Conservation (phyloP, 768 basidiomycete species). For the Lentinus tigrinus region DNA sequence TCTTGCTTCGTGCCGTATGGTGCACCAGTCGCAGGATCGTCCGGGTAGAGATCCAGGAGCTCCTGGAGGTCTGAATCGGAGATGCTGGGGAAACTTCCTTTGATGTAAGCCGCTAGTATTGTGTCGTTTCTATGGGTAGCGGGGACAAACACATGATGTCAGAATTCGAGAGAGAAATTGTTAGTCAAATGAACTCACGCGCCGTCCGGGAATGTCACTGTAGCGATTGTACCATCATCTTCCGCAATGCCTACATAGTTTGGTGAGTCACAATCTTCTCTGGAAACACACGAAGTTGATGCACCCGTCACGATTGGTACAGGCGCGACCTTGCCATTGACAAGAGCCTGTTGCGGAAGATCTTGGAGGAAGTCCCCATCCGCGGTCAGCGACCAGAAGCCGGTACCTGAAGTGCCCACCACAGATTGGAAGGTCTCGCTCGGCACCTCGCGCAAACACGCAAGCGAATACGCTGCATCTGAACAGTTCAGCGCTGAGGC, state of each 20-base stretch:
- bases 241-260: background rate
- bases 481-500: background rate
- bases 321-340: background rate
- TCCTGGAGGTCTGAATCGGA: background rate
- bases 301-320: background rate
- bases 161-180: background rate
- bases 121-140: background rate
- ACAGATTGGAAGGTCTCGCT: too few relatives aligned
- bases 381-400: background rate
- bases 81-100: background rate
- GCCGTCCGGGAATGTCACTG: background rate
- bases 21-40: background rate
- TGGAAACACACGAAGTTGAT: background rate
- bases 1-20: background rate
- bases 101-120: background rate
- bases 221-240: background rate
- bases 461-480: background rate
- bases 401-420: too few relatives aligned
- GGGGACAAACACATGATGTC: background rate
- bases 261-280: too few relatives aligned
- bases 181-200: too few relatives aligned
- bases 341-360: background rate
- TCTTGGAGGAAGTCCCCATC: background rate
- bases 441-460: too few relatives aligned
- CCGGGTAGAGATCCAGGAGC: background rate